phyloP scores from a whole-genome alignment of 148 eudicot species.

The Silene uniflora region DNA sequence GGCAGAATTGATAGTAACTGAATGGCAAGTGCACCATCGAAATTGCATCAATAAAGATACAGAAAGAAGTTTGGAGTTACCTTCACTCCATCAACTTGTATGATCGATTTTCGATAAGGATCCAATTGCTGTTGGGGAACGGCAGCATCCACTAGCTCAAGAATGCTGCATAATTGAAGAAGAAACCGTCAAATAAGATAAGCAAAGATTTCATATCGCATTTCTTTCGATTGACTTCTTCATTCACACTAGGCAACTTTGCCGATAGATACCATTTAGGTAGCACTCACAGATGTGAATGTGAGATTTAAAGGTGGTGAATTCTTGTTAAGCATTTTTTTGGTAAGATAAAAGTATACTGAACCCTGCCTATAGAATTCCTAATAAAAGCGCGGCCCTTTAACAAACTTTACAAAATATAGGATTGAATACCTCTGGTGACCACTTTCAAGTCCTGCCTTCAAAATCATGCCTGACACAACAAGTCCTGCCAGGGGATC shows the following conservation, averaged over 20 bases:
- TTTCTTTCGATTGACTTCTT: neutral
- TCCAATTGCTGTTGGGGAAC: constrained; percentile 68
- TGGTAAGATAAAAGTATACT: neutral
- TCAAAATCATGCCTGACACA: constrained; percentile 94
- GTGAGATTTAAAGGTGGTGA: neutral
- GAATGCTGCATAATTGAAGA: constrained; percentile 38
- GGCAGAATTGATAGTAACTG: neutral
- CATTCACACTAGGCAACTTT: constrained; percentile 1
- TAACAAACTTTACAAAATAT: neutral
- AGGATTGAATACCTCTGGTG: constrained; percentile 63
- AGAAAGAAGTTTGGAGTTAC: constrained; percentile 28
- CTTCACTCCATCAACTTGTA: constrained; percentile 83
- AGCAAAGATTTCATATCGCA: neutral
- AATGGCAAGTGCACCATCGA: neutral
- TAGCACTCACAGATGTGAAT: neutral
- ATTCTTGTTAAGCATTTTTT: neutral
- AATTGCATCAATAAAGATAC: neutral
- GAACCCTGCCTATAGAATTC: neutral
- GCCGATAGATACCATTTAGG: neutral
- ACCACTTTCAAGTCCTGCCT: constrained; percentile 92
- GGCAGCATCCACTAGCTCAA: constrained; percentile 99
- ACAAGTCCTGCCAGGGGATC: constrained; percentile 95
- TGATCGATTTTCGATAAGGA: constrained; percentile 59
- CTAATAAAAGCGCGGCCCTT: neutral
- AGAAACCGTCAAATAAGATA: constrained; percentile 4